These are phyloP conservation scores for Apostasia shenzhenica DNA, from an alignment of 106 monocot species.

Conservation along the genomic window DNA sequence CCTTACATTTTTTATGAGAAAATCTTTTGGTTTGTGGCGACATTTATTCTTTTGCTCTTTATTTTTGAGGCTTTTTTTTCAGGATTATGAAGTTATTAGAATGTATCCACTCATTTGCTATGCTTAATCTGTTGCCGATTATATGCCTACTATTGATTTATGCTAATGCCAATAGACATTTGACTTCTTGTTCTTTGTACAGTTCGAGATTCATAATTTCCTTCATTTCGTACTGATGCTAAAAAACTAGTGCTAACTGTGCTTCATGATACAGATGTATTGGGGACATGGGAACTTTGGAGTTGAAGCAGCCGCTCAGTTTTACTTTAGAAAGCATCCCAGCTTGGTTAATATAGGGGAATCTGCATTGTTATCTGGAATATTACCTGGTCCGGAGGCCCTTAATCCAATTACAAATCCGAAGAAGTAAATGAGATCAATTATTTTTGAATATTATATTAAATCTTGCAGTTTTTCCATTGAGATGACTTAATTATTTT, in stretches of 20 bases:
- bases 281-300: slow-evolving; percentile 50
- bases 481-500: background rate
- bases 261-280: slow-evolving; percentile 26
- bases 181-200: too few relatives aligned
- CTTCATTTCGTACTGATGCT: too few relatives aligned
- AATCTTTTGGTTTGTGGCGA: too few relatives aligned
- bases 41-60: background rate
- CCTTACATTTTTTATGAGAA: too few relatives aligned
- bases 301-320: slow-evolving; percentile 38
- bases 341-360: slow-evolving; percentile 36
- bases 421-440: slow-evolving; percentile 20
- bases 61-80: too few relatives aligned
- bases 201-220: too few relatives aligned
- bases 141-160: too few relatives aligned
- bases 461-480: background rate
- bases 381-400: slow-evolving; percentile 45
- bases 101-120: too few relatives aligned
- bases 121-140: too few relatives aligned
- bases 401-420: slow-evolving; percentile 32
- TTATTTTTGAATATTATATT: background rate
- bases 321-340: slow-evolving; percentile 49
- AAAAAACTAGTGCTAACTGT: too few relatives aligned
- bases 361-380: slow-evolving; percentile 42
- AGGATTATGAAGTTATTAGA: too few relatives aligned
- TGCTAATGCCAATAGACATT: too few relatives aligned